These are phyloP conservation scores for Helichrysum umbraculigerum DNA, from an alignment of 129 eudicot genomes.

Conservation along the genomic window DNA sequence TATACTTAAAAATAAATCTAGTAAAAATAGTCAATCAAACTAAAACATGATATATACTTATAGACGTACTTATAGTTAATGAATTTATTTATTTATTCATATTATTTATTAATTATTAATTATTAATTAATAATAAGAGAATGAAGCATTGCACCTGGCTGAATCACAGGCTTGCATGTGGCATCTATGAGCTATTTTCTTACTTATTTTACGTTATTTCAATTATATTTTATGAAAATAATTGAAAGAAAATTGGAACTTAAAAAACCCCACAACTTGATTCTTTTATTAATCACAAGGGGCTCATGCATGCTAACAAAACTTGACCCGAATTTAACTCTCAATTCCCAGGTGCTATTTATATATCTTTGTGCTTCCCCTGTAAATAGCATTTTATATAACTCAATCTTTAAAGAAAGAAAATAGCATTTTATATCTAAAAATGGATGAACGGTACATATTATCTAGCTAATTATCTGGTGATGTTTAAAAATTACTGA, in stretches of 20 bases:
- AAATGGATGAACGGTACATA: too few species aligned
- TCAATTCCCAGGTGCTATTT: constrained; percentile 9
- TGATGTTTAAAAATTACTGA: too few species aligned
- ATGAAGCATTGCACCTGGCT: constrained; percentile 40
- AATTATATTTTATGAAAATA: constrained; percentile 7
- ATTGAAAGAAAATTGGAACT: constrained; percentile 6
- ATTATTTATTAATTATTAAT: too few species aligned
- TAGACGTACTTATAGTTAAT: too few species aligned
- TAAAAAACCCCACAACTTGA: constrained; percentile 17
- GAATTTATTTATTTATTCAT: too few species aligned
- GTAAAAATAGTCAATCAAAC: too few species aligned
- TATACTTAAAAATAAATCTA: too few species aligned
- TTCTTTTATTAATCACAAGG: constrained; percentile 20
- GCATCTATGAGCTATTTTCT: constrained; percentile 31
- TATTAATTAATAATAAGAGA: not conserved
- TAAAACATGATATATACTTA: too few species aligned
- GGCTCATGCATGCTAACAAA: constrained; percentile 24
- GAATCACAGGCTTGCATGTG: constrained; percentile 39
- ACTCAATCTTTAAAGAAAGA: too few species aligned
- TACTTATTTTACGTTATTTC: constrained; percentile 7
- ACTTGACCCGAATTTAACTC: constrained; percentile 22
- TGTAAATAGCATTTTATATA: too few species aligned
- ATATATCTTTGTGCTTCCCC: not conserved
- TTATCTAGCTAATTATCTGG: too few species aligned
- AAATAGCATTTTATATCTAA: too few species aligned